Conservation (phyloP, 1,284 basidiomycete genomes). For the Peniophora sp. region DNA sequence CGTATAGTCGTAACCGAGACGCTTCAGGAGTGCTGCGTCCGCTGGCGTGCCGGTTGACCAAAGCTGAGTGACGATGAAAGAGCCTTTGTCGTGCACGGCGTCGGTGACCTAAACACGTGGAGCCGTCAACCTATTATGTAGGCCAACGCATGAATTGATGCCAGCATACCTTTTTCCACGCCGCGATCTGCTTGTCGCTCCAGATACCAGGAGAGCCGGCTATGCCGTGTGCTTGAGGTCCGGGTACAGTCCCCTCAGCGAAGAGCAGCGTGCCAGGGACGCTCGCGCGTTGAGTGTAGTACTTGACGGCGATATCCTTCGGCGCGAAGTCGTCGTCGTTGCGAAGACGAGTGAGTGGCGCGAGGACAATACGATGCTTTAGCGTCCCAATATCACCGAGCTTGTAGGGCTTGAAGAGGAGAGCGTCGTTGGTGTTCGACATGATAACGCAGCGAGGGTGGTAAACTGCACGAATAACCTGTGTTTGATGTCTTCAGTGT, state of each 20-base stretch:
- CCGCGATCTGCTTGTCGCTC: constrained; percentile 32
- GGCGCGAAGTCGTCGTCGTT: constrained; percentile 20
- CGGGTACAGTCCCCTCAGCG: constrained; percentile 37
- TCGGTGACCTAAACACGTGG: constrained; percentile 15
- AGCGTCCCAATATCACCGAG: constrained; percentile 29
- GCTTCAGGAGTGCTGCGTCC: constrained; percentile 20
- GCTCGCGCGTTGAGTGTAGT: constrained; percentile 37
- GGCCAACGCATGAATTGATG: not conserved
- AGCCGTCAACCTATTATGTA: not conserved
- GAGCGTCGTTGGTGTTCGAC: no score
- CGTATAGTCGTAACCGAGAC: constrained; percentile 22
- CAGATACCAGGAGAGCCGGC: constrained; percentile 33
- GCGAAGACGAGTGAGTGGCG: constrained; percentile 35
- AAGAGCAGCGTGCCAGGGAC: constrained; percentile 38
- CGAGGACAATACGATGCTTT: constrained; percentile 35
- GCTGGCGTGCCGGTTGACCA: constrained; percentile 38
- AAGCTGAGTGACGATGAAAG: constrained; percentile 35
- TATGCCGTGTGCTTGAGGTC: constrained; percentile 26
- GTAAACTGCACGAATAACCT: no score
- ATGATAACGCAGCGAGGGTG: no score
- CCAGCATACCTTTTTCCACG: constrained; percentile 35
- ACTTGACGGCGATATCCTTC: constrained; percentile 26
- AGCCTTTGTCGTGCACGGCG: constrained; percentile 23
- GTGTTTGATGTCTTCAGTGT: not conserved
- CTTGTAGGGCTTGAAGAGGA: constrained; percentile 34